Conservation (phyloP, 169 alveolate species). For the Plasmodium inui region DNA sequence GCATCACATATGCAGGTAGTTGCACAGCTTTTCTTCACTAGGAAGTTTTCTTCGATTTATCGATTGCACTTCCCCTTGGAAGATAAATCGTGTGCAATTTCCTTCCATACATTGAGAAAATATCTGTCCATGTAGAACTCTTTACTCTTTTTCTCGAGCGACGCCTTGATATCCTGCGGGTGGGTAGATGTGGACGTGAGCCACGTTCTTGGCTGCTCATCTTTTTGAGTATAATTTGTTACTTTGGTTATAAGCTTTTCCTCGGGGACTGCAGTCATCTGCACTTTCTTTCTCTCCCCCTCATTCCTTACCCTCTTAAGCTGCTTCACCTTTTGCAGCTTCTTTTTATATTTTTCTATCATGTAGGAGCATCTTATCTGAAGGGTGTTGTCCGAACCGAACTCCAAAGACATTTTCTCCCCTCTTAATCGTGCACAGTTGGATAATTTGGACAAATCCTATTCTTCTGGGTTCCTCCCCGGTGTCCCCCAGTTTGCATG, state of each 20-base stretch:
- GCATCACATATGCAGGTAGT: background rate
- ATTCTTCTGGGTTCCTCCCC: background rate
- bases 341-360: constrained; percentile 69
- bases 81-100: background rate
- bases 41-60: background rate
- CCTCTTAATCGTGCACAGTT: background rate
- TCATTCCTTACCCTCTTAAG: constrained; percentile 32
- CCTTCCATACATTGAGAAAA: constrained; percentile 22
- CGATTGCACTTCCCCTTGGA: background rate
- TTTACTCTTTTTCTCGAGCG: constrained; percentile 42
- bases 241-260: background rate
- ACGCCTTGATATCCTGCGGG: constrained; percentile 27
- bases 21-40: background rate
- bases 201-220: background rate
- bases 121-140: constrained; percentile 50
- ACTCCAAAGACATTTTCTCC: constrained; percentile 22
- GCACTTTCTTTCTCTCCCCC: background rate
- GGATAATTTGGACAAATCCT: background rate
- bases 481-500: background rate
- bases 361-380: constrained; percentile 73
- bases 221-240: background rate
- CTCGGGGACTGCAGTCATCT: background rate
- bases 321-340: constrained; percentile 50
- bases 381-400: constrained; percentile 9
- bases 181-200: background rate